A percentile compares a stretch with the other conserved stretches of the same genome.
These are phyloP conservation scores for Trametes coccinea DNA, from an alignment of 768 basidiomycete species.

Conservation along the genomic window DNA sequence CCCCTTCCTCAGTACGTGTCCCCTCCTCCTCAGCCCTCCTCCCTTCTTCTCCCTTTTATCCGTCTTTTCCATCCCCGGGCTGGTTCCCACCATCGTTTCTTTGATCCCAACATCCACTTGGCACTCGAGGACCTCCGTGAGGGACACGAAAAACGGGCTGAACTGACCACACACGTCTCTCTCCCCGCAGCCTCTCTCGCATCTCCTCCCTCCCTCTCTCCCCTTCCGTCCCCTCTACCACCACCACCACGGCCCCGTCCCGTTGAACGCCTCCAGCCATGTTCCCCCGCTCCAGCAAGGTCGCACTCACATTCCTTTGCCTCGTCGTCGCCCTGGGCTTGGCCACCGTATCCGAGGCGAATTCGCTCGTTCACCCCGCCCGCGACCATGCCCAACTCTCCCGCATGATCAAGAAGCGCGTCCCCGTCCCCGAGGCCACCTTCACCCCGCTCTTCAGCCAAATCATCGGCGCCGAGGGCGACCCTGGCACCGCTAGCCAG, in stretches of 20 bases:
- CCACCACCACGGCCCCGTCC: constrained; percentile 8
- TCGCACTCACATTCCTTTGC: constrained; percentile 65
- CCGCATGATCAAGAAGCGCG: constrained; percentile 71
- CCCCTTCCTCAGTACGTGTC: constrained; percentile 22
- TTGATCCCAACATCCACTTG: neutral
- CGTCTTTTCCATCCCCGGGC: constrained; percentile 12
- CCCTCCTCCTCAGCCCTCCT: constrained; percentile 2
- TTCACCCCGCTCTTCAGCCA: constrained; percentile 10
- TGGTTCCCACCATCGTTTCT: constrained; percentile 7
- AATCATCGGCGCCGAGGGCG: constrained; percentile 34
- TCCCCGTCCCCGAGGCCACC: constrained; percentile 30
- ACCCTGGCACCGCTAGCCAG: constrained; percentile 27
- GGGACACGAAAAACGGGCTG: constrained; percentile 1
- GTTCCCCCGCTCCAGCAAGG: constrained; percentile 47
- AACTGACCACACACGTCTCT: neutral
- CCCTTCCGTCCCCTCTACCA: neutral
- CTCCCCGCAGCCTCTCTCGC: constrained; percentile 4
- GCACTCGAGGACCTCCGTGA: neutral
- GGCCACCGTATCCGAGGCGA: constrained; percentile 47
- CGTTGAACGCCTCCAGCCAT: constrained; percentile 38
- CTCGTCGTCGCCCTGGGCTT: constrained; percentile 54
- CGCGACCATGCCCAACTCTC: constrained; percentile 60
- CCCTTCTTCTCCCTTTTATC: neutral
- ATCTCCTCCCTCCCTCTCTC: constrained; percentile 1
- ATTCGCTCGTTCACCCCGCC: constrained; percentile 42